A percentile compares a stretch with the other conserved stretches of the same genome.
phyloP scores from a whole-genome alignment of 345 rosid genomes.

The Pugionium dolabratum region DNA sequence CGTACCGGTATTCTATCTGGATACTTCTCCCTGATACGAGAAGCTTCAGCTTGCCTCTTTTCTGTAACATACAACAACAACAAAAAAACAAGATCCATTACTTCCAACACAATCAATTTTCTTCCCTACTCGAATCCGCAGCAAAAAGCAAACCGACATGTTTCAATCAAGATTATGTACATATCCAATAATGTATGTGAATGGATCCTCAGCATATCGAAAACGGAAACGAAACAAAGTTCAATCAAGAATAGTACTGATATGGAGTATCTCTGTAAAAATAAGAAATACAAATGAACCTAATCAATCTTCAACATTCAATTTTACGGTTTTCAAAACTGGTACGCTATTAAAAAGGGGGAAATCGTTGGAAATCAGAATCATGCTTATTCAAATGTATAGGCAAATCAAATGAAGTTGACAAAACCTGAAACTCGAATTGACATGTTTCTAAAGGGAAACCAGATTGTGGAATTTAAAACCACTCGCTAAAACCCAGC shows the following conservation, averaged over 20 bases:
- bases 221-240: too few species aligned
- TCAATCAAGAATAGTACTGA: not conserved
- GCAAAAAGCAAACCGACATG: constrained; percentile 3
- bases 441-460: not conserved
- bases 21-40: constrained; percentile 44
- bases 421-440: not conserved
- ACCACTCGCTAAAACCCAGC: not conserved
- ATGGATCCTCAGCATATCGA: too few species aligned
- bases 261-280: not conserved
- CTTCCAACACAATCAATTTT: not conserved
- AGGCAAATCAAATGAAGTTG: not conserved
- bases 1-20: constrained; percentile 94
- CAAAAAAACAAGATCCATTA: not conserved
- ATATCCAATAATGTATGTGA: not conserved
- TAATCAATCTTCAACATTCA: not conserved
- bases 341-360: not conserved
- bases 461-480: not conserved
- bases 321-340: not conserved
- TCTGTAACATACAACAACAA: constrained; percentile 49
- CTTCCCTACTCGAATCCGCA: not conserved
- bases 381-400: not conserved
- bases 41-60: constrained; percentile 91
- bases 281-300: not conserved
- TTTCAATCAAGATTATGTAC: not conserved
- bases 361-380: not conserved